Evolutionary conservation across 2,329 filamentous ascomycete species (phyloP), one percentile per base, ranked within the genome.

Genomic region (Epichloe sp.): DNA sequence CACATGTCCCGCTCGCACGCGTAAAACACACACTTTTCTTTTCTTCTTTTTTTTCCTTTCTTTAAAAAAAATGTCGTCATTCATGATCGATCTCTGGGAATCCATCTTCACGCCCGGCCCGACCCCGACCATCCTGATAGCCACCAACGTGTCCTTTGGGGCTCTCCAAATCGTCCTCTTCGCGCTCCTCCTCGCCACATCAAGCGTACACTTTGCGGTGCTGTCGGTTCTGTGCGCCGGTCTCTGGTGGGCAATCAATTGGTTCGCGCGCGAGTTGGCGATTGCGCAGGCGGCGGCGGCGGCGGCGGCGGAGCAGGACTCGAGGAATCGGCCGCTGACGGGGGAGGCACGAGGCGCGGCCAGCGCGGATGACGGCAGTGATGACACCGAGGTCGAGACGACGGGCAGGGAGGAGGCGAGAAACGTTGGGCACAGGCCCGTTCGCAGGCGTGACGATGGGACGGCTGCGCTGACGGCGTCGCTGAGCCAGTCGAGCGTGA

Each of bases 211-310:
- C 74, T 95, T 96, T 63, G 66, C 88, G 56, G 75, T 91, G 52
- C 78, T 98, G 5, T 95, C 88, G 12, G 62, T 83, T 53, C 74
- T 98, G 10, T 88, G 82, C 56, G 90, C 72, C 35, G 86, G 86
- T 4, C 76, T 97, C 37, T 98, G 93, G 93, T 89, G 80, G 73
- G 81, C 86, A 52, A 90, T 97, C 71, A 97, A 97, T 77, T 98
- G 93, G 93, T 97, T 98, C 63, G 89, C 88, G 51, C 71, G 71
- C 44, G 91, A 82, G 70, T 65, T 82, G 47, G 70, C 69, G 54
- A 63, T 65, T 47, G 71, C 71, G 38, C 64, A 70, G 60, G 59
- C 54, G n/a, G 59, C 57, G 36, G 60, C n/a, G n/a, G n/a, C 70
- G 60, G 59, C 54, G n/a, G 59, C 59, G 26, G 26, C 7, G 26